A percentile compares a stretch with the other conserved stretches of the same genome.
phyloP scores from a whole-genome alignment of 1,284 basidiomycete genomes.

The Ceratobasidium sp. region DNA sequence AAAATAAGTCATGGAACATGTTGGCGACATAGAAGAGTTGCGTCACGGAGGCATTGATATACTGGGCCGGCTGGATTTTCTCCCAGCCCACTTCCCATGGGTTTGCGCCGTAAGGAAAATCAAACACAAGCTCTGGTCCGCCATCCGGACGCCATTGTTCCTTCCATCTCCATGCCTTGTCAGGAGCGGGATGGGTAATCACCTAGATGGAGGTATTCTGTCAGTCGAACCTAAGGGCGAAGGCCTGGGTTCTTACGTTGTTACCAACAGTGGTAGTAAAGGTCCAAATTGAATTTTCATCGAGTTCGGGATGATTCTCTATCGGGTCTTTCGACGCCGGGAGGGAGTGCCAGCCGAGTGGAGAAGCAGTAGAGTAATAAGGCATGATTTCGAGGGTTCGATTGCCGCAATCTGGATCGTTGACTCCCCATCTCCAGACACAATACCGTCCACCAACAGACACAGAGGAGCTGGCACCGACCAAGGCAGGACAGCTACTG shows the following conservation, averaged over 20 bases:
- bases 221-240: background rate
- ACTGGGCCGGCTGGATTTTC: slow-evolving; percentile 73
- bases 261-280: slow-evolving; percentile 88
- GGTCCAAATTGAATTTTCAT: slow-evolving; percentile 55
- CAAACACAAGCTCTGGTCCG: slow-evolving; percentile 63
- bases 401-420: slow-evolving; percentile 71
- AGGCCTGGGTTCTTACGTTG: slow-evolving; percentile 62
- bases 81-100: slow-evolving; percentile 58
- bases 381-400: slow-evolving; percentile 65
- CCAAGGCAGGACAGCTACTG: background rate
- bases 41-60: slow-evolving; percentile 84
- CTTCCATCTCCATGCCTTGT: slow-evolving; percentile 75
- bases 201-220: slow-evolving; percentile 52
- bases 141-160: slow-evolving; percentile 80
- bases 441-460: slow-evolving; percentile 62
- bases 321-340: slow-evolving; percentile 60
- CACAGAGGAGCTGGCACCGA: slow-evolving; percentile 44
- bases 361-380: slow-evolving; percentile 75
- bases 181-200: slow-evolving; percentile 88
- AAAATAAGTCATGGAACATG: slow-evolving; percentile 61
- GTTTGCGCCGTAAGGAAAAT: slow-evolving; percentile 72
- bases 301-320: slow-evolving; percentile 36
- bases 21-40: slow-evolving; percentile 95
- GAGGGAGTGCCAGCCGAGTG: slow-evolving; percentile 82
- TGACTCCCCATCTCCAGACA: slow-evolving; percentile 75